Evolutionary conservation across 2,329 filamentous ascomycete genomes (phyloP).

Genomic region (Hymenoscyphus scutula): DNA sequence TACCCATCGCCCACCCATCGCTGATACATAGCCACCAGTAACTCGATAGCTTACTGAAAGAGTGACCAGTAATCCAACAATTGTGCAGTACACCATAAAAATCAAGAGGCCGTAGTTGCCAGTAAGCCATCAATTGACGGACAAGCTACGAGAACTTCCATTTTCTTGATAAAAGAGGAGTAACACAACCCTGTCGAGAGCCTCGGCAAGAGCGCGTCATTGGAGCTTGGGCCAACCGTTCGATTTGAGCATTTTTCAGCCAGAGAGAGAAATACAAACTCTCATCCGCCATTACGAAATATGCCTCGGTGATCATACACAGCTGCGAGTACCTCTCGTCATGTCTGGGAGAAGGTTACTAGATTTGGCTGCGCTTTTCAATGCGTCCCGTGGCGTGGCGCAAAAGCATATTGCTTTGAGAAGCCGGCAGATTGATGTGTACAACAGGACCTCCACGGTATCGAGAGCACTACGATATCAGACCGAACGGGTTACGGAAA

Average conservation of each 20-base stretch:
- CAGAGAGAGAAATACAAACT: slow-evolving; percentile 1
- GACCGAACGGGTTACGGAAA: slow-evolving; percentile 59
- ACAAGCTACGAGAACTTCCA: too few species aligned
- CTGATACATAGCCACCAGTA: too few species aligned
- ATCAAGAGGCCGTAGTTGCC: too few species aligned
- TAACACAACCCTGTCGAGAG: neutral
- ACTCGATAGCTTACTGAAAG: too few species aligned
- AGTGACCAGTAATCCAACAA: too few species aligned
- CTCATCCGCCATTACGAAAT: slow-evolving; percentile 1
- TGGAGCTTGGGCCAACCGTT: slow-evolving; percentile 1
- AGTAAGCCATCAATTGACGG: too few species aligned
- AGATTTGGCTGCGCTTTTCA: slow-evolving; percentile 68
- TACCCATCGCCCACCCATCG: too few species aligned
- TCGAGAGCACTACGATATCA: slow-evolving; percentile 61
- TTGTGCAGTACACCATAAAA: too few species aligned
- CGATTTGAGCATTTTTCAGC: slow-evolving; percentile 8
- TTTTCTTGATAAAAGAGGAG: too few species aligned
- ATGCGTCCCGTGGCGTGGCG: slow-evolving; percentile 67
- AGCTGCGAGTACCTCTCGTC: slow-evolving; percentile 9
- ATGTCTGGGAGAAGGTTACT: slow-evolving; percentile 63
- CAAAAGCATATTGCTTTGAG: slow-evolving; percentile 59
- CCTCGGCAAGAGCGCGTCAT: slow-evolving; percentile 9
- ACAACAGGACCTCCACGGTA: slow-evolving; percentile 61
- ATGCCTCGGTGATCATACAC: slow-evolving; percentile 24
- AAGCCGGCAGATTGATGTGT: slow-evolving; percentile 58